Evolutionary conservation across 1,139 yeast species (phyloP), one percentile per base, ranked within the genome.

Genomic region (Magnusiomyces sp.): DNA sequence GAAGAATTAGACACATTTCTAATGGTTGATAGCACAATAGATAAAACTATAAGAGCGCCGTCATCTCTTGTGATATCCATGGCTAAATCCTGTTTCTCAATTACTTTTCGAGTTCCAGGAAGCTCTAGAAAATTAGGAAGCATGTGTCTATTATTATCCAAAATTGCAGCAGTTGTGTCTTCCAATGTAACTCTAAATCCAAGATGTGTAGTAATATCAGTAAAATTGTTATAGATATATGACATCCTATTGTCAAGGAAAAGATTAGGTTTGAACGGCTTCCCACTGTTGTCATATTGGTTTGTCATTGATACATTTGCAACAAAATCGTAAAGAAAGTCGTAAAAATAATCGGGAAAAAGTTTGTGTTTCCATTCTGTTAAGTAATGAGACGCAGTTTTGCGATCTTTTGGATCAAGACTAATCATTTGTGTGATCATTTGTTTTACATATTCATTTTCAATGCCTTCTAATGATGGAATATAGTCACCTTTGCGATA

Each of bases 271-370:
- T 47, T 44, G 5, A 49, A n/a, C 5, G 44, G 27, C 11, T 39
- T 36, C 19, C 40, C 33, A 5, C 37, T 45, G 20, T 40, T 29
- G 13, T 40, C 49, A 13, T 38, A 51, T 23, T 43, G 43, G n/a
- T 46, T 52, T 19, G 50, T 34, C 19, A 51, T 70, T 13, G 72
- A 66, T 29, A 80, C 59, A 16, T 70, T 66, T 50, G 74, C 73
- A 63, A 87, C 72, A 60, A 83, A 87, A 13, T 79, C 80, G 62
- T 85, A 85, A 43, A 86, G 65, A 62, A 83, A 87, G 3, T 73
- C 72, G 65, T 83, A 81, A 58, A 90, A 90, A 56, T 75, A 77
- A 3, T 71, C 75, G 0, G 97, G 97, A 59, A 87, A 92, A 17
- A 81, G 69, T 0, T 57, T 61, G 1, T 70, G 76, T 14, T 49